Base-by-base conservation (phyloP, 306 rosid genomes). In the Lagenaria siceraria region DNA sequence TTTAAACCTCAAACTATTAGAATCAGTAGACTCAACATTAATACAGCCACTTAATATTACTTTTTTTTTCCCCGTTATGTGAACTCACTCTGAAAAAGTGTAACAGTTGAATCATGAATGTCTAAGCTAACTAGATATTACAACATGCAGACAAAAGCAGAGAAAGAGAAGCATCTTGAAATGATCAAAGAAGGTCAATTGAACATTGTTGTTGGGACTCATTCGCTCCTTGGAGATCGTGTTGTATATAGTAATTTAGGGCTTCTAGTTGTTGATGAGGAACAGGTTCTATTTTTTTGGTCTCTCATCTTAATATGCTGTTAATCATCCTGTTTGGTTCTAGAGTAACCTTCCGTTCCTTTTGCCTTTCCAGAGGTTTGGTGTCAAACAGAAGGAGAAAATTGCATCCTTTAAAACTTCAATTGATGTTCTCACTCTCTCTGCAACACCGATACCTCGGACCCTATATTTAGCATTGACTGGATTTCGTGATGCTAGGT, bases 401-500 rank as follows among this genome's bases (percentile, higher is more conserved):
- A 92, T 95, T 75, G 97, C 98, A 83, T 90, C 97, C 12, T 89
- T 95, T 80, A 95, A 92, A 90, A 92, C 97, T 69, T 90, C 96
- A 56, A 85, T 95, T 75, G 97, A 95, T 80, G 98, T 92, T 79
- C 96, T 95, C 52, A 95, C 97, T 58, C 89, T 90, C 33, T 95
- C 98, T 33, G 97, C 98, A 76, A 95, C 98, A 33, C 97, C 98
- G 25, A 95, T 92, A 72, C 98, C 97, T 14, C 90, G 98, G 38
- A 95, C 98, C 75, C 93, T 95, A 77, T 95, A 95, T 86, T 86
- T 95, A 81, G 98, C 98, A 62, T 82, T 95, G 90, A 95, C 96
- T 33, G 98, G 97, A 62, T 95, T 95, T 73, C 97, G 98, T 35
- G 98, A 95, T 86, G 97, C 93, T 40, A 95, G 98, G 98, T 95